Conservation (phyloP, 345 rosid genomes). For the Citrus glauca region DNA sequence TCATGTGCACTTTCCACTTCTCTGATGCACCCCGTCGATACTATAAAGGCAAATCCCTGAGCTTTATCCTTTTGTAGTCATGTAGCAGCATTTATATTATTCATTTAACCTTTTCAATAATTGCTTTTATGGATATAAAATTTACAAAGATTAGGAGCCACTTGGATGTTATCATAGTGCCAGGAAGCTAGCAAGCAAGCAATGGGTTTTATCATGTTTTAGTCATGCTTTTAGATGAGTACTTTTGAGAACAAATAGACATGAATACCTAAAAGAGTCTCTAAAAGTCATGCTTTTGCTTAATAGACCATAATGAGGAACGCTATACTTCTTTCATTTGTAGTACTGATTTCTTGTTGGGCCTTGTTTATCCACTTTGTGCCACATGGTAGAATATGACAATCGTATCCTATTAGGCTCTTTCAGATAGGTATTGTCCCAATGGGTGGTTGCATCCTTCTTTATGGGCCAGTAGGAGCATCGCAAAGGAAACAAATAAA, state of each 20-base stretch:
- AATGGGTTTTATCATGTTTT: not conserved
- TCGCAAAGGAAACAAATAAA: not conserved
- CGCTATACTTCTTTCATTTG: not conserved
- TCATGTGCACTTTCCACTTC: slow-evolving; percentile 89
- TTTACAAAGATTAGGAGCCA: not conserved
- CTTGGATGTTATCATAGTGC: not conserved
- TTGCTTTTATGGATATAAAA: not conserved
- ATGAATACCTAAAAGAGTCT: not conserved
- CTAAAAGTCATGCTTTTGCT: not conserved
- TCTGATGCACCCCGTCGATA: slow-evolving; percentile 86
- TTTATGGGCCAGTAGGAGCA: not conserved
- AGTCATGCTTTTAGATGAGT: not conserved
- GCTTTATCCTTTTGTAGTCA: slow-evolving; percentile 1
- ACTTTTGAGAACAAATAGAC: not conserved
- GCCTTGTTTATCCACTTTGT: not conserved
- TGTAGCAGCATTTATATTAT: slow-evolving; percentile 4
- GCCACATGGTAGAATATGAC: not conserved
- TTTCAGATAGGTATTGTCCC: not conserved
- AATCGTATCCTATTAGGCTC: not conserved
- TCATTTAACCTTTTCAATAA: not conserved
- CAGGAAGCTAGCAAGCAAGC: not conserved
- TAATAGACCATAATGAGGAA: not conserved
- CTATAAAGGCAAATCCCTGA: slow-evolving; percentile 61
- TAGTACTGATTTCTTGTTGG: not conserved
- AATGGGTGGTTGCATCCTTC: not conserved